Evolutionary conservation across 2,329 filamentous ascomycete genomes (phyloP).

Genomic region (Meredithiella fracta): DNA sequence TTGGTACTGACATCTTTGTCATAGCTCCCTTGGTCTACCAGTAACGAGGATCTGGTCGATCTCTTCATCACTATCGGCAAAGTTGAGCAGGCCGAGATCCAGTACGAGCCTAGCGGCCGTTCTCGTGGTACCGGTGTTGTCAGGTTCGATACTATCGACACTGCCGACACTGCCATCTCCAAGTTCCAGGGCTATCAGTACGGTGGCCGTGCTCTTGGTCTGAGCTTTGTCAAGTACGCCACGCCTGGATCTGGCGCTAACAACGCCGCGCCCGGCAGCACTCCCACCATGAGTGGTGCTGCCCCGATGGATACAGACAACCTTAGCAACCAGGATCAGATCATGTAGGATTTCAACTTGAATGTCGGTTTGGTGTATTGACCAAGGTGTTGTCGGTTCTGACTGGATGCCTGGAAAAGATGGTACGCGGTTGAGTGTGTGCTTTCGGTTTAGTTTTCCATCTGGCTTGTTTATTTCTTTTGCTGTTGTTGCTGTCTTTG

Average conservation of each 20-base stretch:
- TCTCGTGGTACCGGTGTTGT: constrained; percentile 95
- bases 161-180: constrained; percentile 81
- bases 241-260: constrained; percentile 37
- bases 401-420: too few relatives aligned
- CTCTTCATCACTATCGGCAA: constrained; percentile 96
- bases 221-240: constrained; percentile 88
- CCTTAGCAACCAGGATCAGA: constrained; percentile 86
- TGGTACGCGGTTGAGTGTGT: not conserved
- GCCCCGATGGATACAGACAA: constrained; percentile 66
- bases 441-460: too few relatives aligned
- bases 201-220: constrained; percentile 78
- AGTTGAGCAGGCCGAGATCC: constrained; percentile 96
- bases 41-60: constrained; percentile 92
- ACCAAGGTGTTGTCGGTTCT: too few relatives aligned
- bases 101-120: constrained; percentile 91
- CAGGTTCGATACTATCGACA: constrained; percentile 67
- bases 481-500: not conserved
- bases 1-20: not conserved
- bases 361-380: too few relatives aligned
- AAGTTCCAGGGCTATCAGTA: constrained; percentile 99
- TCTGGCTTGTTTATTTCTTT: too few relatives aligned
- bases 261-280: not conserved
- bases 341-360: constrained; percentile 52
- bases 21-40: constrained; percentile 94
- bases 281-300: constrained; percentile 27